Evolutionary conservation across 2,329 filamentous ascomycete genomes (phyloP).

Genomic region (Clonostachys rhizophaga): DNA sequence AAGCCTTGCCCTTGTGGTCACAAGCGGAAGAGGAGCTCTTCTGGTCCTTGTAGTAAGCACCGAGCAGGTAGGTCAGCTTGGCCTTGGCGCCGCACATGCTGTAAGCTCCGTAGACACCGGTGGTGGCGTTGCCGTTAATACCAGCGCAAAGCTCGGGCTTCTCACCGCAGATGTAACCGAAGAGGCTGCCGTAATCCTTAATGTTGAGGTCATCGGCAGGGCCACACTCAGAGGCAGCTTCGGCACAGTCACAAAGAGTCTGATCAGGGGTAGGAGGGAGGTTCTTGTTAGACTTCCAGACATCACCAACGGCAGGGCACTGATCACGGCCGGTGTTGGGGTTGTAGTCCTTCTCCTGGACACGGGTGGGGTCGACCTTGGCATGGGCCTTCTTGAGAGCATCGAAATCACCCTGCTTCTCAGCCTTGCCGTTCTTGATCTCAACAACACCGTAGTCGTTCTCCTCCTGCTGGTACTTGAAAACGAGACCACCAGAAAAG

Average conservation of each 20-base stretch:
- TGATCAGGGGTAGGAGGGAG: slow-evolving; percentile 82
- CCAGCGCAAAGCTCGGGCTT: slow-evolving; percentile 55
- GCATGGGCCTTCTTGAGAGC: slow-evolving; percentile 67
- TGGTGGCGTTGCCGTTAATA: slow-evolving; percentile 62
- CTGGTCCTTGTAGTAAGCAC: slow-evolving; percentile 65
- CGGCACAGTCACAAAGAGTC: slow-evolving; percentile 83
- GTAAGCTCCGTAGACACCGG: slow-evolving; percentile 71
- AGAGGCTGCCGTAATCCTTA: slow-evolving; percentile 62
- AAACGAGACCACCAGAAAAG: slow-evolving; percentile 95
- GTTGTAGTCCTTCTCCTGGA: slow-evolving; percentile 63
- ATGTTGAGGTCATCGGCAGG: slow-evolving; percentile 52
- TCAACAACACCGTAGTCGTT: slow-evolving; percentile 85
- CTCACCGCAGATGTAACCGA: slow-evolving; percentile 67
- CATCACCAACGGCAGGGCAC: slow-evolving; percentile 63
- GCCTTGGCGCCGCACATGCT: slow-evolving; percentile 68
- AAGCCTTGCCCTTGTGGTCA: slow-evolving; percentile 65
- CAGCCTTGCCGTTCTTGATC: slow-evolving; percentile 53
- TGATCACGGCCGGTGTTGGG: slow-evolving; percentile 25
- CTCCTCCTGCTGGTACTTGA: slow-evolving; percentile 92
- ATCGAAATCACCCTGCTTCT: slow-evolving; percentile 69
- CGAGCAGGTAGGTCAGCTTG: slow-evolving; percentile 70
- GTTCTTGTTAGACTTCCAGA: slow-evolving; percentile 60
- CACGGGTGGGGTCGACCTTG: slow-evolving; percentile 60
- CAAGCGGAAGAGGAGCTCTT: slow-evolving; percentile 55
- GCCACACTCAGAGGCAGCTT: slow-evolving; percentile 65